These are phyloP conservation scores for Thermomucor indicae-seudaticae DNA, from an alignment of 371 early-diverging fungal species.

Conservation along the genomic window DNA sequence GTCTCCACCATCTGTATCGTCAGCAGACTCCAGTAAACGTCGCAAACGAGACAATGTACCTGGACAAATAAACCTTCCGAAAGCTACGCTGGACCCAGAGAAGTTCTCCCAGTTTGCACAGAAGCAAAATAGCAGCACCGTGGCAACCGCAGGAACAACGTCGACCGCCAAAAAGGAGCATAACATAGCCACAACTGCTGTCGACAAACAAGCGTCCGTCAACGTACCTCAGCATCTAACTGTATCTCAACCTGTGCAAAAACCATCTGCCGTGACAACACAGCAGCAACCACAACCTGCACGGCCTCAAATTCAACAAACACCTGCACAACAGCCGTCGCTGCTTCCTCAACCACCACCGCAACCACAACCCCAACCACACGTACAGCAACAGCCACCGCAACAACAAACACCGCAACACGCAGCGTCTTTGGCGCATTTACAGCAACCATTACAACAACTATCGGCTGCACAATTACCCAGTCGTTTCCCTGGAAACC, in stretches of 20 bases:
- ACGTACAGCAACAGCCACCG: constrained; percentile 16
- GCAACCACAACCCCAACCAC: constrained; percentile 4
- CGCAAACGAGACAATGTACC: constrained; percentile 41
- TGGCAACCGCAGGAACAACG: constrained; percentile 5
- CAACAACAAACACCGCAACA: constrained; percentile 1
- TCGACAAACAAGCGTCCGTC: not conserved
- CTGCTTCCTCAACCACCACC: constrained; percentile 4
- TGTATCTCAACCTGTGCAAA: too few species aligned
- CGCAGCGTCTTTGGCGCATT: not conserved
- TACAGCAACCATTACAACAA: constrained; percentile 9
- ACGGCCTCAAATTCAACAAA: not conserved
- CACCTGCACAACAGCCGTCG: constrained; percentile 5
- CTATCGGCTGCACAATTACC: too few species aligned
- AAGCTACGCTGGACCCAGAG: constrained; percentile 32
- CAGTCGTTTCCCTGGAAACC: too few species aligned
- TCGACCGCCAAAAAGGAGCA: constrained; percentile 1
- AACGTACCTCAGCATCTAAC: too few species aligned
- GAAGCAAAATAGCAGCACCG: constrained; percentile 14
- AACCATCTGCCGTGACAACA: not conserved
- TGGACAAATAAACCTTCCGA: constrained; percentile 33
- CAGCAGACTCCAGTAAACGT: constrained; percentile 22
- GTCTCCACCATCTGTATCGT: constrained; percentile 29
- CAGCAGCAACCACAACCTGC: not conserved
- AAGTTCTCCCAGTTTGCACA: constrained; percentile 26
- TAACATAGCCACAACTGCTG: not conserved